Conservation (phyloP, 305 asterid species). For the Solanum hybrid region DNA sequence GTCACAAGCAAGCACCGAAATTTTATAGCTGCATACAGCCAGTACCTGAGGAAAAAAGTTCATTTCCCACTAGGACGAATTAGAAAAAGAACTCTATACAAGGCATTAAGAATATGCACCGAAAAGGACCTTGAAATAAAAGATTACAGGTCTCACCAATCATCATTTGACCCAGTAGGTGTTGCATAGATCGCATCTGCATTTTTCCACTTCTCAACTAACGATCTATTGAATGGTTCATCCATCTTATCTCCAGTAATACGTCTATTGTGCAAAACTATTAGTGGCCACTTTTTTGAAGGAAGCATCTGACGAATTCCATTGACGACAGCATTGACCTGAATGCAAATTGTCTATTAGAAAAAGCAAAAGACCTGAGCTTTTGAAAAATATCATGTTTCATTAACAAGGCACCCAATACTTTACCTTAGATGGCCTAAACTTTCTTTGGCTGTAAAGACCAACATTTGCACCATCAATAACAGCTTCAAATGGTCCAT, state of each 20-base stretch:
- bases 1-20: slow-evolving; percentile 63
- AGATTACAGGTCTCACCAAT: slow-evolving; percentile 45
- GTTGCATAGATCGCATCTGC: slow-evolving; percentile 79
- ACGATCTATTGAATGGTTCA: slow-evolving; percentile 42
- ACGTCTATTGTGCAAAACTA: slow-evolving; percentile 68
- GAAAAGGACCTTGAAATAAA: neutral
- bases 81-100: neutral
- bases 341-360: slow-evolving; percentile 9
- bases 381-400: slow-evolving; percentile 1
- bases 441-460: slow-evolving; percentile 52
- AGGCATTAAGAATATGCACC: neutral
- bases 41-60: slow-evolving; percentile 50
- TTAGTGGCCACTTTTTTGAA: slow-evolving; percentile 74
- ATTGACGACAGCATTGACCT: slow-evolving; percentile 71
- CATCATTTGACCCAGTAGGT: slow-evolving; percentile 97
- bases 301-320: slow-evolving; percentile 84
- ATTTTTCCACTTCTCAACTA: slow-evolving; percentile 66
- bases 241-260: slow-evolving; percentile 61
- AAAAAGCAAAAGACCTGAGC: slow-evolving; percentile 1
- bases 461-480: slow-evolving; percentile 89
- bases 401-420: slow-evolving; percentile 4
- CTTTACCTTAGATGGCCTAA: slow-evolving; percentile 65
- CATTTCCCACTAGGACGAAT: slow-evolving; percentile 5
- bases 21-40: slow-evolving; percentile 92
- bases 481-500: slow-evolving; percentile 89